phyloP scores from a whole-genome alignment of 2,329 filamentous ascomycete species.

The Diatrype stigma region DNA sequence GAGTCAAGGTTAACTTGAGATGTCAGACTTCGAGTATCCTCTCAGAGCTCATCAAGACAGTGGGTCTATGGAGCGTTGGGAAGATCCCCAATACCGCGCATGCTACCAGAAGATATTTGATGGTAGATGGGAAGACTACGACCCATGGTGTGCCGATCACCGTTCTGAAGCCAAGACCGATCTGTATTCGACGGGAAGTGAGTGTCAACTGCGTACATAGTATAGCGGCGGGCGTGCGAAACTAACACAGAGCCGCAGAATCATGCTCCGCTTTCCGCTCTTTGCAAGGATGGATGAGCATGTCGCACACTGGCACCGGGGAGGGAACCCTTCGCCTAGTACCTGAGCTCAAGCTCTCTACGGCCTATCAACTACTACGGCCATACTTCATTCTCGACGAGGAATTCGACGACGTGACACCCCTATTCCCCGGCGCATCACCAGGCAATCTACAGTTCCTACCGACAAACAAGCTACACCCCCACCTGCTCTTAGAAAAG shows the following conservation, averaged over 20 bases:
- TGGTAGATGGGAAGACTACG: constrained; percentile 64
- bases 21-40: constrained; percentile 39
- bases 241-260: constrained; percentile 28
- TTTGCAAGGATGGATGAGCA: constrained; percentile 65
- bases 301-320: constrained; percentile 57
- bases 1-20: too few species aligned
- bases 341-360: constrained; percentile 60
- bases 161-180: constrained; percentile 18
- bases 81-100: constrained; percentile 47
- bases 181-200: constrained; percentile 15
- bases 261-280: constrained; percentile 66
- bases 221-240: background rate
- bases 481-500: constrained; percentile 53
- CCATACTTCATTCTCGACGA: constrained; percentile 55
- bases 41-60: constrained; percentile 53
- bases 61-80: constrained; percentile 54
- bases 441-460: constrained; percentile 15
- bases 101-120: constrained; percentile 59
- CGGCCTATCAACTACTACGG: constrained; percentile 62
- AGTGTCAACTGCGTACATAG: background rate
- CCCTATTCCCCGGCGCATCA: constrained; percentile 15
- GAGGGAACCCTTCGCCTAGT: constrained; percentile 70
- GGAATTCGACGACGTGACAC: constrained; percentile 16
- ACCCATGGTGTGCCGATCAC: constrained; percentile 58
- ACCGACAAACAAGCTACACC: constrained; percentile 45